Evolutionary conservation across 1,139 yeast genomes (phyloP).

Genomic region (Blastobotrys capitulatus): DNA sequence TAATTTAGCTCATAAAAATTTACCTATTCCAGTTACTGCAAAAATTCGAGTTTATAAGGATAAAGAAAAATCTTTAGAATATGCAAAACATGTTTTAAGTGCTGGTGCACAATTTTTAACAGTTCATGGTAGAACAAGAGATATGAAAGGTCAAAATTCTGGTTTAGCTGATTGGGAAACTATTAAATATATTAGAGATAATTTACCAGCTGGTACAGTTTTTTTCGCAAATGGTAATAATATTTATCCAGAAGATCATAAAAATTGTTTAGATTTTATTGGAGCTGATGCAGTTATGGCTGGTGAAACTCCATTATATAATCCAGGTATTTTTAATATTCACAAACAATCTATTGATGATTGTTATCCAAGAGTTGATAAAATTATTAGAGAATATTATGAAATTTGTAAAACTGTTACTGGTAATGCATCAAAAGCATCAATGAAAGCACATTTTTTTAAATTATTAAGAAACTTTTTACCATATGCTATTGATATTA

Average conservation of each 20-base stretch:
- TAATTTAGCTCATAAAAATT: constrained; percentile 61
- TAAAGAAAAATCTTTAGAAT: constrained; percentile 73
- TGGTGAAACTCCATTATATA: constrained; percentile 91
- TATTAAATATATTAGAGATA: constrained; percentile 67
- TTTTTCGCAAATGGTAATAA: constrained; percentile 93
- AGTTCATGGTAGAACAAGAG: constrained; percentile 93
- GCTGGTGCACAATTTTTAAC: constrained; percentile 97
- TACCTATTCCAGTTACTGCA: constrained; percentile 88
- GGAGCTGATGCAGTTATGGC: constrained; percentile 93
- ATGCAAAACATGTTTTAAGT: constrained; percentile 83
- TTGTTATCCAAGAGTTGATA: constrained; percentile 82
- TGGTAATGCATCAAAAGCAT: constrained; percentile 70
- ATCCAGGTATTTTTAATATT: constrained; percentile 75
- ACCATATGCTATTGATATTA: constrained; percentile 64
- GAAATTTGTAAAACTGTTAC: constrained; percentile 66
- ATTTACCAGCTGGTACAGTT: constrained; percentile 76
- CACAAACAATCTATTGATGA: constrained; percentile 45
- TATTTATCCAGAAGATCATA: constrained; percentile 73
- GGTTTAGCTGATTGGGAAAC: constrained; percentile 94
- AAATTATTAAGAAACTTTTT: constrained; percentile 77
- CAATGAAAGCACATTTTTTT: constrained; percentile 92
- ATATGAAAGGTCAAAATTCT: constrained; percentile 94
- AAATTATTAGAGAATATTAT: constrained; percentile 76
- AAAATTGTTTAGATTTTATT: constrained; percentile 57
- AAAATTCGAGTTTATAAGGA: constrained; percentile 89